phyloP scores from a whole-genome alignment of 2,329 filamentous ascomycete genomes.

The Colletotrichum sp. region DNA sequence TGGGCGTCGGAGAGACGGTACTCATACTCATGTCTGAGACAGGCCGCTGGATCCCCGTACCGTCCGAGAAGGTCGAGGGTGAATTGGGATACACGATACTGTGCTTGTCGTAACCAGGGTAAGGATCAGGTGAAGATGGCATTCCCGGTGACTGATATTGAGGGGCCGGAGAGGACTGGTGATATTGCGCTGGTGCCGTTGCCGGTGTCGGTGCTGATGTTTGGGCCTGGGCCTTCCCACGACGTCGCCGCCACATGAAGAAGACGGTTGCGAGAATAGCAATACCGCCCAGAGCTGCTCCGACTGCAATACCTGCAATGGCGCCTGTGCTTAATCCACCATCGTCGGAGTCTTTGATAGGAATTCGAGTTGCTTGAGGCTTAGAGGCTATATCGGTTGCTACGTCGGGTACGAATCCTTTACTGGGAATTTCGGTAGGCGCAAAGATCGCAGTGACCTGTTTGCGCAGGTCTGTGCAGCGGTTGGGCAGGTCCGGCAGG shows the following conservation, averaged over 20 bases:
- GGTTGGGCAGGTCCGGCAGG: neutral
- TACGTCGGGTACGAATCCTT: neutral
- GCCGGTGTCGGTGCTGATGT: neutral
- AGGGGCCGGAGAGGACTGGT: neutral
- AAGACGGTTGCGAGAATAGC: neutral
- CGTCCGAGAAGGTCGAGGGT: neutral
- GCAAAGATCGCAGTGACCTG: neutral
- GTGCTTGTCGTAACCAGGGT: neutral
- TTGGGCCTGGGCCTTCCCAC: neutral
- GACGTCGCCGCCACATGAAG: neutral
- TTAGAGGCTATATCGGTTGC: neutral
- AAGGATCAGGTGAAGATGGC: neutral
- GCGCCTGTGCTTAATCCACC: neutral
- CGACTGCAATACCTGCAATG: constrained; percentile 5
- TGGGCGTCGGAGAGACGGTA: neutral
- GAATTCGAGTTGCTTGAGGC: neutral
- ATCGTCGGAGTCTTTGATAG: neutral
- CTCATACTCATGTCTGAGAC: neutral
- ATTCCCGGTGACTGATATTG: neutral
- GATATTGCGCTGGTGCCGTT: neutral
- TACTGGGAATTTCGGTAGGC: neutral
- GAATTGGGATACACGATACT: neutral
- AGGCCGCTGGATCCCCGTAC: neutral
- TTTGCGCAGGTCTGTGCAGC: neutral
- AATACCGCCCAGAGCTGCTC: neutral